Conservation (phyloP, 257 asterid genomes). For the Petrea volubilis region DNA sequence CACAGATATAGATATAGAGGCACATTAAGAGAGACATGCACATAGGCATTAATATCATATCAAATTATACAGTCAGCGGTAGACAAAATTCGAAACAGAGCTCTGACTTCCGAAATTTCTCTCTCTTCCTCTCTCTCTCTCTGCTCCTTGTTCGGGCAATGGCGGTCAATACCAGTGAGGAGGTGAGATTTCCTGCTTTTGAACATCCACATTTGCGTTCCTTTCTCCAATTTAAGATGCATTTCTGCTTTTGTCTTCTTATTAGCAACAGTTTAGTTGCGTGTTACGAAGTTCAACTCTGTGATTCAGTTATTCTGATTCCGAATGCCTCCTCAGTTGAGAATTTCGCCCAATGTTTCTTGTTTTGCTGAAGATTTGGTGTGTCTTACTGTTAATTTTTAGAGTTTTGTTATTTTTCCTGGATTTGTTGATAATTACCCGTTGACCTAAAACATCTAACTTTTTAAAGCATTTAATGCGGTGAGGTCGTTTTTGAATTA, state of each 20-base stretch:
- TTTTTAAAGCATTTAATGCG: background rate
- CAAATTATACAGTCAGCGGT: slow-evolving; percentile 7
- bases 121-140: too few relatives aligned
- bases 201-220: slow-evolving; percentile 12
- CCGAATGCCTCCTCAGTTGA: background rate
- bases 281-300: slow-evolving; percentile 17
- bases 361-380: slow-evolving; percentile 27
- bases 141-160: slow-evolving; percentile 22
- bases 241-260: background rate
- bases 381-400: background rate
- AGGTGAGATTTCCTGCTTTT: slow-evolving; percentile 33
- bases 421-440: slow-evolving; percentile 8
- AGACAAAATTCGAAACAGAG: background rate
- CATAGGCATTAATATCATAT: slow-evolving; percentile 21
- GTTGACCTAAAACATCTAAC: slow-evolving; percentile 20
- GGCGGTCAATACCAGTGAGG: slow-evolving; percentile 55
- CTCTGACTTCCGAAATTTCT: slow-evolving; percentile 16
- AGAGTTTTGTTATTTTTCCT: background rate
- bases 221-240: slow-evolving; percentile 11
- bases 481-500: background rate
- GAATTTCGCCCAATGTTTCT: slow-evolving; percentile 25
- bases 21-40: slow-evolving; percentile 15
- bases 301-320: slow-evolving; percentile 21
- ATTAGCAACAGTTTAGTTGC: background rate
- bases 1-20: background rate